A percentile compares a stretch with the other conserved stretches of the same genome.
Evolutionary conservation across 257 asterid species (phyloP).

Genomic region (Prunella vulgaris): DNA sequence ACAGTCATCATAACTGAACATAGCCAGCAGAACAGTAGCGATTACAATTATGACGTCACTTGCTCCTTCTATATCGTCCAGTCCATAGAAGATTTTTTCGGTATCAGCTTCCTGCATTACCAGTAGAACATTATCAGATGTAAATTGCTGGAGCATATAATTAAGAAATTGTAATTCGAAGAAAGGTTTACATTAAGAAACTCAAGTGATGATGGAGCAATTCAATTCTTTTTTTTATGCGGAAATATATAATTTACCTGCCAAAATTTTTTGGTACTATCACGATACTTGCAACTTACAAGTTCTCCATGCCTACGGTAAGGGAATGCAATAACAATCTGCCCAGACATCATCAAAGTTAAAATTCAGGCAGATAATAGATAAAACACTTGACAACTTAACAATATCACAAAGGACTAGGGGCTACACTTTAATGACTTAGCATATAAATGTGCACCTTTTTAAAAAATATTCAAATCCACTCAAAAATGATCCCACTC

Average conservation of each 20-base stretch:
- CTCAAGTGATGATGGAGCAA: background rate
- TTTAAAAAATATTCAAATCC: background rate
- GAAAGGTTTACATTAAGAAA: background rate
- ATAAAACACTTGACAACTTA: background rate
- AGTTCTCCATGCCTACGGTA: conserved; percentile 66
- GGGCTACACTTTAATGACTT: background rate
- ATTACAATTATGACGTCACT: conserved; percentile 86
- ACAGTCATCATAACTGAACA: conserved; percentile 17
- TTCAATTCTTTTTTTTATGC: background rate
- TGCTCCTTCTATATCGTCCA: conserved; percentile 80
- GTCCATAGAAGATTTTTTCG: conserved; percentile 80
- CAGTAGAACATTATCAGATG: conserved; percentile 22
- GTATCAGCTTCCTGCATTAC: conserved; percentile 72
- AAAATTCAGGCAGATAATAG: background rate
- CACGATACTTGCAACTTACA: conserved; percentile 91
- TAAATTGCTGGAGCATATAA: conserved; percentile 5
- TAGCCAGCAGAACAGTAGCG: conserved; percentile 22
- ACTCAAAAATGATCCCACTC: background rate
- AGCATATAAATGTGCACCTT: background rate
- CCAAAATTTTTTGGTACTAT: conserved; percentile 63
- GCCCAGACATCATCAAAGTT: conserved; percentile 4
- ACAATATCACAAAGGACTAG: background rate
- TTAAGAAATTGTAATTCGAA: background rate
- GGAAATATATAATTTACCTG: conserved; percentile 52
- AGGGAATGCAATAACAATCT: conserved; percentile 84